Evolutionary conservation across 495 filamentous ascomycete species (phyloP), one percentile per base, ranked within the genome.

Genomic region (Talaromyces wortmannii): DNA sequence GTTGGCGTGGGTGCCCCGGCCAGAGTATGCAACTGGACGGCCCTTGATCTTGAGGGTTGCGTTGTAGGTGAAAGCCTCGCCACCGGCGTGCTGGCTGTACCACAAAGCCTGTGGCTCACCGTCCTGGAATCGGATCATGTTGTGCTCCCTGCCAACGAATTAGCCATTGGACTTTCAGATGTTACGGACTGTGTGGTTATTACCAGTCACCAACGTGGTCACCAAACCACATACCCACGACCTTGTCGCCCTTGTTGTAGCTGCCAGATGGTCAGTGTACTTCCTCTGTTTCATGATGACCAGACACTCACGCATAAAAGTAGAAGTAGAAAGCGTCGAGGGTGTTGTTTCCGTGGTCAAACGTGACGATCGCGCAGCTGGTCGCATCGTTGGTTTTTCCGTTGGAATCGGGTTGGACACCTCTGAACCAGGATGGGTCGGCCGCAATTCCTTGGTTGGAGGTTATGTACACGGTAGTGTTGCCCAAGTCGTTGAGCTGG

Each of bases 291-390:
- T 8, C 5, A 12, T 12, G 23, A 6, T 3, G 18, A 44, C 13
- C 1, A 12, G 32, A 33, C 13, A 67, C 74, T 64, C 45, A 86
- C 58, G 83, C 74, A 56, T 84, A 88, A 59, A 87, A 87, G 57
- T 87, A 87, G 57, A 87, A 80, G 60, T 87, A 88, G 54, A 85
- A 88, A 0, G 77, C 84, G 73, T 88, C 85, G 0, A 86, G 65
- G 4, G 67, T 66, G 2, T 76, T 79, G 44, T 67, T 61, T 0
- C 77, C 80, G 57, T 81, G 76, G 57, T 87, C 80, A 52, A 73
- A 72, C 15, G 83, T 73, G 29, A 88, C 76, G 45, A 88, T 72
- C 0, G 69, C 70, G 44, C 70, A 74, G 16, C 71, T 74, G 11
- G 72, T 71, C 4, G 72, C 76, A 58, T 71, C 72, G 2, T 66